phyloP scores from a whole-genome alignment of 2,329 filamentous ascomycete genomes.

The Chrysosporium keratinophilum region DNA sequence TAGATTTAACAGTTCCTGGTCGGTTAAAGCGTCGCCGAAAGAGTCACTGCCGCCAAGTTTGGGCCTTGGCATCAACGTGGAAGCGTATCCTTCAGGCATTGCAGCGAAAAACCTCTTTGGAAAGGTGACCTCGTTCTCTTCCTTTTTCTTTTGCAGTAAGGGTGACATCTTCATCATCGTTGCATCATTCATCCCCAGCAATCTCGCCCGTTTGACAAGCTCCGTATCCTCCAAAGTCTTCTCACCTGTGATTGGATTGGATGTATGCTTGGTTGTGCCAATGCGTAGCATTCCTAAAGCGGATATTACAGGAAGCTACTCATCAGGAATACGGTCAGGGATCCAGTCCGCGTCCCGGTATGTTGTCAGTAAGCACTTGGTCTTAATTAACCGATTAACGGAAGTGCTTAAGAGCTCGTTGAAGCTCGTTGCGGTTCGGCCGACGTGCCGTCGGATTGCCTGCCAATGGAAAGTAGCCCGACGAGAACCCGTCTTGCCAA shows the following conservation, averaged over 20 bases:
- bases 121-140: background rate
- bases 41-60: background rate
- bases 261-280: conserved; percentile 19
- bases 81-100: conserved; percentile 4
- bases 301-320: conserved; percentile 22
- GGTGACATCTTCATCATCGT: conserved; percentile 13
- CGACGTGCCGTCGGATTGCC: background rate
- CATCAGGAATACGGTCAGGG: conserved; percentile 29
- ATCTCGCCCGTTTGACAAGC: conserved; percentile 21
- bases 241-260: conserved; percentile 24
- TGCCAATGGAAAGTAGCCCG: background rate
- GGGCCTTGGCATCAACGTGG: background rate
- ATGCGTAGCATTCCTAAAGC: conserved; percentile 23
- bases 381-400: conserved; percentile 26
- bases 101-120: background rate
- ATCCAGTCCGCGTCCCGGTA: conserved; percentile 27
- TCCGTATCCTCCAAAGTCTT: conserved; percentile 23
- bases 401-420: conserved; percentile 2
- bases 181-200: conserved; percentile 16
- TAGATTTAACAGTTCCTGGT: conserved; percentile 18
- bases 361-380: conserved; percentile 26
- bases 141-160: background rate
- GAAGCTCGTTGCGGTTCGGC: background rate
- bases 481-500: conserved; percentile 6
- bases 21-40: background rate